Conservation (phyloP, 768 basidiomycete genomes). For the Agaricus subrufescens region DNA sequence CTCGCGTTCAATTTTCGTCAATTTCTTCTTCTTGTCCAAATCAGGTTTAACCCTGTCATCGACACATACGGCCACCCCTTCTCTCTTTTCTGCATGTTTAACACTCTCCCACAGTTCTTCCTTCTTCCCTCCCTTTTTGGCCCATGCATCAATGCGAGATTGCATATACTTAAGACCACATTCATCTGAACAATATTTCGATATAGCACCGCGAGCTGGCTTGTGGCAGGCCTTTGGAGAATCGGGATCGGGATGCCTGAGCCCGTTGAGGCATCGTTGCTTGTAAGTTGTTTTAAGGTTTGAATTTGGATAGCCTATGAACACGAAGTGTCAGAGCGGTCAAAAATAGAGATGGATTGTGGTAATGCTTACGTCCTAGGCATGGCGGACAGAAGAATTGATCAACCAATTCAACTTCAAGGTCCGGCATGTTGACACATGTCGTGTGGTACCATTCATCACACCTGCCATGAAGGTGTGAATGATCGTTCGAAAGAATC, state of each 20-base stretch:
- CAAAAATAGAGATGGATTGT: background rate
- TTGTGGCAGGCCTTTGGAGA: slow-evolving; percentile 72
- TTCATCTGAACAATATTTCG: slow-evolving; percentile 89
- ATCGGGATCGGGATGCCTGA: slow-evolving; percentile 55
- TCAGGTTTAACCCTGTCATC: slow-evolving; percentile 23
- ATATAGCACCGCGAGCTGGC: slow-evolving; percentile 75
- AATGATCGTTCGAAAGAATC: background rate
- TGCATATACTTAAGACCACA: slow-evolving; percentile 78
- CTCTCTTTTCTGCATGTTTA: slow-evolving; percentile 61
- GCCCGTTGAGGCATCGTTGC: slow-evolving; percentile 67
- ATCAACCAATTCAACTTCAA: slow-evolving; percentile 84
- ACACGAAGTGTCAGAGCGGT: slow-evolving; percentile 1
- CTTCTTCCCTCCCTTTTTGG: slow-evolving; percentile 57
- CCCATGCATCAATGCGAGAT: slow-evolving; percentile 56
- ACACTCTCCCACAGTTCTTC: slow-evolving; percentile 72
- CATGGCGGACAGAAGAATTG: slow-evolving; percentile 88
- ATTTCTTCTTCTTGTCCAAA: slow-evolving; percentile 17
- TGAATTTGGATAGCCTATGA: slow-evolving; percentile 53
- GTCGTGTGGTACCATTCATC: slow-evolving; percentile 94
- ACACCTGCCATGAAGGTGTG: slow-evolving; percentile 44
- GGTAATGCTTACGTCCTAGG: slow-evolving; percentile 53
- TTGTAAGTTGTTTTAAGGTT: slow-evolving; percentile 75
- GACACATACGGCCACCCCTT: slow-evolving; percentile 59
- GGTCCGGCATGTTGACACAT: slow-evolving; percentile 79
- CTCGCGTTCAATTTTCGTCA: slow-evolving; percentile 50